Evolutionary conservation across 495 filamentous ascomycete genomes (phyloP).

Genomic region (Penicillium maclennaniae): DNA sequence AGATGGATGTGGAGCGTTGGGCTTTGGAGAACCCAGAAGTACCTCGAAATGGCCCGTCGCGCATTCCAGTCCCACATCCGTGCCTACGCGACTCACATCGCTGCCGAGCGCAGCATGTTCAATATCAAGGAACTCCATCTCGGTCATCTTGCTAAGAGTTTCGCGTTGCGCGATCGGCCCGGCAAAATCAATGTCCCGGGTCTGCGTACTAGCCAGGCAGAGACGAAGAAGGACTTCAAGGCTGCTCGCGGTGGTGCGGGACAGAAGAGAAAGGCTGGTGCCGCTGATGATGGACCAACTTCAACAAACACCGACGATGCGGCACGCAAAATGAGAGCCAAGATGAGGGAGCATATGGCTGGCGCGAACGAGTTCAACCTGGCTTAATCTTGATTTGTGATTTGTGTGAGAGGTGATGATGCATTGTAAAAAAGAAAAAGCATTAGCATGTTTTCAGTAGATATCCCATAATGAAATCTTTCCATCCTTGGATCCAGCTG

Average conservation of each 20-base stretch:
- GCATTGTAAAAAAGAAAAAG: constrained; percentile 25
- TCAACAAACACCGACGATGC: constrained; percentile 57
- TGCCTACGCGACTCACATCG: constrained; percentile 91
- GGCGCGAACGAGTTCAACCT: constrained; percentile 84
- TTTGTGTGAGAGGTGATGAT: constrained; percentile 22
- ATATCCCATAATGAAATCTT: constrained; percentile 96
- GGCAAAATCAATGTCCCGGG: constrained; percentile 77
- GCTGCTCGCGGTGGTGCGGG: constrained; percentile 35
- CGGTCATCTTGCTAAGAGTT: constrained; percentile 91
- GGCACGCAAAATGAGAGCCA: constrained; percentile 69
- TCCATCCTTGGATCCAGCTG: constrained; percentile 88
- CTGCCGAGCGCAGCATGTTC: constrained; percentile 76
- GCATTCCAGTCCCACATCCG: constrained; percentile 89
- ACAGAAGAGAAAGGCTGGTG: constrained; percentile 36
- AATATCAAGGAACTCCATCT: constrained; percentile 85
- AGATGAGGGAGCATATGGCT: constrained; percentile 75
- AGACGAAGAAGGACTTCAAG: constrained; percentile 48
- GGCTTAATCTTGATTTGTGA: constrained; percentile 47
- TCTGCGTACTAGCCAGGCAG: constrained; percentile 42
- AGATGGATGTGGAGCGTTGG: constrained; percentile 72
- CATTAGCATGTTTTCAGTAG: constrained; percentile 56
- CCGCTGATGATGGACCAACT: constrained; percentile 34
- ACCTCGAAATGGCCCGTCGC: constrained; percentile 68
- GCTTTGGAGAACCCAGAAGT: constrained; percentile 53
- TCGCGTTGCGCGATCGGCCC: constrained; percentile 82